A percentile compares a stretch with the other conserved stretches of the same genome.
phyloP scores from a whole-genome alignment of 495 filamentous ascomycete genomes.

The Xylaria intraflava region DNA sequence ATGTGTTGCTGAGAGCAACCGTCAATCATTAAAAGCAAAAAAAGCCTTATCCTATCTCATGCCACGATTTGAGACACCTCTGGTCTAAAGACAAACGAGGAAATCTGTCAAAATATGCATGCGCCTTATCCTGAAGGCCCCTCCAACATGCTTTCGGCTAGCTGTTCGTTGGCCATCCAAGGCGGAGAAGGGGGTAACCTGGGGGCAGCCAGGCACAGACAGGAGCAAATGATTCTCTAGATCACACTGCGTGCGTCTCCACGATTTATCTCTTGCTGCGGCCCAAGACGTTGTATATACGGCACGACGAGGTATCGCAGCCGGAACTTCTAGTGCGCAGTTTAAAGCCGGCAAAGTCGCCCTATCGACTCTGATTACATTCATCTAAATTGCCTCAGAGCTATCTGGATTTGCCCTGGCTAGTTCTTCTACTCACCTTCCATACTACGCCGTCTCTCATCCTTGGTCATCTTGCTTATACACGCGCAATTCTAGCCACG shows the following conservation, averaged over 20 bases:
- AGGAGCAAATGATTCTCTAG: constrained; percentile 3
- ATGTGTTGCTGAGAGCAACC: neutral
- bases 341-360: neutral
- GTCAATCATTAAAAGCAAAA: neutral
- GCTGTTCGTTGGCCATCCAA: constrained; percentile 5
- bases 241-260: constrained; percentile 6
- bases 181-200: neutral
- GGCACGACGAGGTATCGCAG: neutral
- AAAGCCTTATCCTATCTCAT: neutral
- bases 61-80: constrained; percentile 5
- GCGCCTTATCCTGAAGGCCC: constrained; percentile 2
- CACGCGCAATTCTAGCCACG: neutral
- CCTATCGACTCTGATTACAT: neutral
- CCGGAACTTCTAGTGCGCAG: too few relatives aligned
- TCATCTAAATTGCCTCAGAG: neutral
- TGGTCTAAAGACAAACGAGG: constrained; percentile 1
- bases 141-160: constrained; percentile 4
- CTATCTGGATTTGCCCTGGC: neutral
- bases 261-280: neutral
- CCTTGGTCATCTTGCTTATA: neutral
- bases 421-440: neutral
- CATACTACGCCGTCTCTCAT: neutral
- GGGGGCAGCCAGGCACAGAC: neutral
- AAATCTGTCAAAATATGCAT: constrained; percentile 6
- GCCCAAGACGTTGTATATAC: neutral